phyloP scores from a whole-genome alignment of 352 stramenopile species.

The Globisporangium yorkense region DNA sequence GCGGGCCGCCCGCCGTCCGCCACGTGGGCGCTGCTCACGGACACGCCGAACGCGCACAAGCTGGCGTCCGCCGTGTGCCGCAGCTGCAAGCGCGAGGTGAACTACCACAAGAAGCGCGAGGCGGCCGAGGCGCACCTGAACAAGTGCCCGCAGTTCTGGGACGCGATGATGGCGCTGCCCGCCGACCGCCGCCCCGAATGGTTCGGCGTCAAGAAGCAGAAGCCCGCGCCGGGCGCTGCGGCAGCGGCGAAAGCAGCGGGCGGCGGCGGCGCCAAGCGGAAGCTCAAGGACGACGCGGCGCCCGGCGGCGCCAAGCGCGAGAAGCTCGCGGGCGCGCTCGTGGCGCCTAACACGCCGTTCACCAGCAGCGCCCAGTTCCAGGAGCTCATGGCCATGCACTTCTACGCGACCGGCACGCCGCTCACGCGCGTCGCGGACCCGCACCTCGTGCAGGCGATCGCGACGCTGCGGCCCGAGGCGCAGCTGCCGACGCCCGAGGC shows the following conservation, averaged over 20 bases:
- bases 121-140: conserved; percentile 4
- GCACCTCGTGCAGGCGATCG: conserved; percentile 1
- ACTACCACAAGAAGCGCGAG: conserved; percentile 7
- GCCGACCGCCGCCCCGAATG: conserved; percentile 1
- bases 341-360: neutral
- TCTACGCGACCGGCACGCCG: neutral
- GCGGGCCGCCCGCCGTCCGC: conserved; percentile 1
- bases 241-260: neutral
- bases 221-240: neutral
- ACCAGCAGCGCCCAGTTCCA: neutral
- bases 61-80: conserved; percentile 1
- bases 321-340: neutral
- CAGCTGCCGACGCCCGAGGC: conserved; percentile 1
- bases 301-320: neutral
- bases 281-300: neutral
- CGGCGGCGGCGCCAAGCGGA: neutral
- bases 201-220: conserved; percentile 5
- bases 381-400: conserved; percentile 1
- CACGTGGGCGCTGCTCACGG: conserved; percentile 5
- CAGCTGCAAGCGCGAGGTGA: conserved; percentile 2
- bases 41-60: conserved; percentile 5
- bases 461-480: conserved; percentile 1
- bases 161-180: conserved; percentile 2
- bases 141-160: conserved; percentile 5
- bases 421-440: conserved; percentile 2